phyloP scores from a whole-genome alignment of 768 basidiomycete species.

The Lentinus brumalis region DNA sequence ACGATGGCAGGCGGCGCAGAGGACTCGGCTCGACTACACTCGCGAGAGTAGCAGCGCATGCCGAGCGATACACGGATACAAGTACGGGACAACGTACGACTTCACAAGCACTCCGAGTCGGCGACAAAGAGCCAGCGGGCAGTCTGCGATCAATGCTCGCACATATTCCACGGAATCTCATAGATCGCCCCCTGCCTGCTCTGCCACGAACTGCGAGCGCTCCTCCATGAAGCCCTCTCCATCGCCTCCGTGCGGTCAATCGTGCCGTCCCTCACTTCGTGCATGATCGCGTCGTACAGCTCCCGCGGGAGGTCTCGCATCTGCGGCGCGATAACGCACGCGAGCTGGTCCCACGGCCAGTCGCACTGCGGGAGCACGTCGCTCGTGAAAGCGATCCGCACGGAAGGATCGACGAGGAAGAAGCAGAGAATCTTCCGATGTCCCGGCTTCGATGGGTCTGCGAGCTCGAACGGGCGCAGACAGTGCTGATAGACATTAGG shows the following conservation, averaged over 20 bases:
- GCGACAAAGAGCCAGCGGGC: too few relatives aligned
- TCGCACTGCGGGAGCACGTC: conserved; percentile 36
- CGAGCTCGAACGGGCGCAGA: conserved; percentile 37
- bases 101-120: too few relatives aligned
- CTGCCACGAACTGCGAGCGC: conserved; percentile 12
- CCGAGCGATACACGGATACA: too few relatives aligned
- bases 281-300: conserved; percentile 20
- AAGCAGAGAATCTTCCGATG: conserved; percentile 41
- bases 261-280: not conserved
- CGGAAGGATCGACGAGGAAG: conserved; percentile 40
- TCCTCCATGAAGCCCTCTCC: conserved; percentile 27
- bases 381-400: conserved; percentile 32
- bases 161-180: conserved; percentile 21
- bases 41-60: too few relatives aligned
- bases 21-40: too few relatives aligned
- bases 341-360: conserved; percentile 23
- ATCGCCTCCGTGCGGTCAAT: conserved; percentile 10
- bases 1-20: too few relatives aligned
- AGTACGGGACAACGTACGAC: too few relatives aligned
- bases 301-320: conserved; percentile 20
- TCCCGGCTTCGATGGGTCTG: conserved; percentile 36
- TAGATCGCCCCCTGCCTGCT: conserved; percentile 15
- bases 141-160: conserved; percentile 37
- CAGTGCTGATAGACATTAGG: conserved; percentile 42
- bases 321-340: not conserved